phyloP scores from a whole-genome alignment of 805 yeast genomes.

The Candida ovalis region DNA sequence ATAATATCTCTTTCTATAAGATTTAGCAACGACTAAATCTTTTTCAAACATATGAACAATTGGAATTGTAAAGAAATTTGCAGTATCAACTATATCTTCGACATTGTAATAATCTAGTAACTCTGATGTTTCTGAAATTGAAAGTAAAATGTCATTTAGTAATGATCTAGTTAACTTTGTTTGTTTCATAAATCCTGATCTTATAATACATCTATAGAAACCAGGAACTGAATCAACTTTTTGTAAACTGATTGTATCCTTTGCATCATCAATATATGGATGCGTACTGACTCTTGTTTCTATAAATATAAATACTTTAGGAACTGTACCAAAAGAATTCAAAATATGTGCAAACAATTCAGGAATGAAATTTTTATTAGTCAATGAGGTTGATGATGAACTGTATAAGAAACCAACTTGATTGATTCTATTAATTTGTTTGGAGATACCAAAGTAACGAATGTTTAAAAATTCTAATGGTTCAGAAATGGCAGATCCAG shows the following conservation, averaged over 20 bases:
- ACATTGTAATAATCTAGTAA: slow-evolving; percentile 6
- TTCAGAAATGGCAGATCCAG: background rate
- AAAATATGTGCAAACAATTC: slow-evolving; percentile 35
- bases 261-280: slow-evolving; percentile 37
- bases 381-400: slow-evolving; percentile 33
- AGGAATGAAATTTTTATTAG: slow-evolving; percentile 45
- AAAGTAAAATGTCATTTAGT: slow-evolving; percentile 18
- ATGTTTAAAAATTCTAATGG: slow-evolving; percentile 2
- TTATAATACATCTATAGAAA: slow-evolving; percentile 44
- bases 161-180: slow-evolving; percentile 20
- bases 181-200: slow-evolving; percentile 49
- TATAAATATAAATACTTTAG: slow-evolving; percentile 41
- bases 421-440: slow-evolving; percentile 23
- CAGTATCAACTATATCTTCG: slow-evolving; percentile 8
- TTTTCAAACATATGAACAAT: slow-evolving; percentile 28
- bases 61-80: slow-evolving; percentile 12
- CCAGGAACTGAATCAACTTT: slow-evolving; percentile 39
- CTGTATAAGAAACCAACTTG: slow-evolving; percentile 43
- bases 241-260: slow-evolving; percentile 39
- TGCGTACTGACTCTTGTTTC: slow-evolving; percentile 38
- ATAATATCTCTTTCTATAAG: background rate
- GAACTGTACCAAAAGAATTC: slow-evolving; percentile 40
- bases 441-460: slow-evolving; percentile 6
- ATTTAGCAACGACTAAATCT: slow-evolving; percentile 16
- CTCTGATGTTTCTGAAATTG: slow-evolving; percentile 10